These are phyloP conservation scores for Suillus decipiens DNA, from an alignment of 768 basidiomycete genomes.

Conservation along the genomic window DNA sequence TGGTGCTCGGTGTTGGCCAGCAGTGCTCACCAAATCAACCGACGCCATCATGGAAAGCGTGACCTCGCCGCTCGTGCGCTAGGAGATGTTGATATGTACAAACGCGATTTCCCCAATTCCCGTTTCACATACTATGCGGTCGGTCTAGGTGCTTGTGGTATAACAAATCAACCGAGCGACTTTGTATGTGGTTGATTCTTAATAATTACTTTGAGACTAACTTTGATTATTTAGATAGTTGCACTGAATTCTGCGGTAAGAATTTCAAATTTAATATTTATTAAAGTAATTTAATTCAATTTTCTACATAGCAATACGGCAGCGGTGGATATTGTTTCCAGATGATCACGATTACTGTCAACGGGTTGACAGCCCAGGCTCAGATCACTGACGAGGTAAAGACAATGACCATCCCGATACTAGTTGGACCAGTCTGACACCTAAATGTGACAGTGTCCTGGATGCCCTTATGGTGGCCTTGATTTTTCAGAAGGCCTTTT, in stretches of 20 bases:
- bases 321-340: conserved; percentile 57
- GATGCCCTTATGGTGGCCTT: conserved; percentile 64
- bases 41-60: conserved; percentile 27
- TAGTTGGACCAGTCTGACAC: conserved; percentile 2
- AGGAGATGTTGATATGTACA: conserved; percentile 24
- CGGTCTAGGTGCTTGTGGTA: conserved; percentile 48
- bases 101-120: conserved; percentile 20
- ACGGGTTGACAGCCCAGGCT: conserved; percentile 59
- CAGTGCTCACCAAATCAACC: conserved; percentile 23
- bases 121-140: conserved; percentile 42
- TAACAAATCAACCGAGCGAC: conserved; percentile 29
- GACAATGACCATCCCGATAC: neutral
- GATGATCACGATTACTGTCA: conserved; percentile 59
- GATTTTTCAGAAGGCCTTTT: conserved; percentile 74
- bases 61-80: conserved; percentile 28
- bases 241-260: conserved; percentile 40
- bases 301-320: conserved; percentile 57
- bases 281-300: neutral
- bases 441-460: conserved; percentile 60
- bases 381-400: conserved; percentile 62
- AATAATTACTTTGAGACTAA: conserved; percentile 1
- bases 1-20: conserved; percentile 21
- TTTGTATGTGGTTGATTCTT: conserved; percentile 30
- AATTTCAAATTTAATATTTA: neutral
- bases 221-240: conserved; percentile 45